phyloP scores from a whole-genome alignment of 768 basidiomycete genomes.

The Lyophyllum shimeji region DNA sequence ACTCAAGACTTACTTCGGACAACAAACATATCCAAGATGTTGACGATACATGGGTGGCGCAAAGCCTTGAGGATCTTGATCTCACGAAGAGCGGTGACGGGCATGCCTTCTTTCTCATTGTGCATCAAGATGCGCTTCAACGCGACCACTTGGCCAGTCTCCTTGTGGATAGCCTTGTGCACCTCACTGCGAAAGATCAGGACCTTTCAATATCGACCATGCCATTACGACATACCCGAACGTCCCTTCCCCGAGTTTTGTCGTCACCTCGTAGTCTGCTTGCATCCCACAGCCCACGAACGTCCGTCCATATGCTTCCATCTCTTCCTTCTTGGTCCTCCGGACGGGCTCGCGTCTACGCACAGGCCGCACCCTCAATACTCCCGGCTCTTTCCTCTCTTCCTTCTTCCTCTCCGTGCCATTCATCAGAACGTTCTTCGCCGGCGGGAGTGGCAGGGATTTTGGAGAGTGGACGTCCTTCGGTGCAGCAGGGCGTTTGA shows the following conservation, averaged over 20 bases:
- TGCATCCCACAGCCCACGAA: conserved; percentile 74
- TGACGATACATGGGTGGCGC: conserved; percentile 81
- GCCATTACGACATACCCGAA: conserved; percentile 72
- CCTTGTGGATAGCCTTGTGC: conserved; percentile 77
- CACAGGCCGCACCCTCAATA: conserved; percentile 23
- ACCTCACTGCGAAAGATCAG: conserved; percentile 62
- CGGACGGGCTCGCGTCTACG: conserved; percentile 44
- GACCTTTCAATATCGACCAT: conserved; percentile 8
- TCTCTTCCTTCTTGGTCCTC: conserved; percentile 64
- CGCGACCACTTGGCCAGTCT: conserved; percentile 67
- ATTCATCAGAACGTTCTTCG: conserved; percentile 9
- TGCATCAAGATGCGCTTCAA: conserved; percentile 96
- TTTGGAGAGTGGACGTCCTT: conserved; percentile 45
- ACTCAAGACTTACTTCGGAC: conserved; percentile 57
- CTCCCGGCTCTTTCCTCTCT: conserved; percentile 23
- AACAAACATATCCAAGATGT: conserved; percentile 92
- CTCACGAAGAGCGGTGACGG: conserved; percentile 93
- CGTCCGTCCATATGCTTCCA: conserved; percentile 60
- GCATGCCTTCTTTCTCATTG: conserved; percentile 96
- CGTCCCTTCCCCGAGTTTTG: conserved; percentile 94
- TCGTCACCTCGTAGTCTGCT: conserved; percentile 75
- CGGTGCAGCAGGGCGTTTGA: conserved; percentile 45
- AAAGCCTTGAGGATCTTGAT: conserved; percentile 95
- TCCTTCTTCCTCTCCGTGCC: conserved; percentile 5
- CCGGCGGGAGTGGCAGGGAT: conserved; percentile 25